Evolutionary conservation across 306 rosid genomes (phyloP), one percentile per base, ranked within the genome.

Genomic region (Vicia sativa): DNA sequence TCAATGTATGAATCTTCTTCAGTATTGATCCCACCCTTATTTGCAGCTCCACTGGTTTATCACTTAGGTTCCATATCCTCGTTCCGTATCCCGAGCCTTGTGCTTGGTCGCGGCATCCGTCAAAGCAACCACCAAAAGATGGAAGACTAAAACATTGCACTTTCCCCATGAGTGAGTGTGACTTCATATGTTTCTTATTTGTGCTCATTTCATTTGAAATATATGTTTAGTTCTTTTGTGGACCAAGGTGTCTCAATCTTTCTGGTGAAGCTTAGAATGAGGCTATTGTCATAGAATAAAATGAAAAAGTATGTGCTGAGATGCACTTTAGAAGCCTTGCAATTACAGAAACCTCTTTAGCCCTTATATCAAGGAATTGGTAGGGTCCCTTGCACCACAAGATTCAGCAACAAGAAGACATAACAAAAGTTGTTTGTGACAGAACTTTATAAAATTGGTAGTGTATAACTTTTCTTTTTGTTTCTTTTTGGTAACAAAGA

Each of bases 11-110:
- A 42, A 88, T 79, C 78, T 82, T 93, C 75, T 93, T 93, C 77
- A 93, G 62, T 45, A 81, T 88, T 49, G 98, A 87, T 15, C 98
- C 97, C 9, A 93, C 98, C 84, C 98, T 87, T 63, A 93, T 90
- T 70, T 90, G 98, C 68, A 93, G 78, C 81, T 93, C 98, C 72
- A 93, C 83, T n/a, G 96, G 87, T 52, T 78, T 67, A 78, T 90
- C 98, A 61, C 91, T 85, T 16, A 81, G 86, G 77, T 93, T 93
- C 98, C 98, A 93, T 62, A 93, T 83, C 79, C 97, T 84, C 0
- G 98, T 93, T 21, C 96, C 98, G 0, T 67, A 35, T 16, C 96
- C 93, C 0, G 96, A 83, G 12, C 80, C 82, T 43, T 65, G 88
- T 11, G 78, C 66, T 49, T 82, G 96, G 66, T 88, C 97, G 6